Evolutionary conservation across 2,329 filamentous ascomycete genomes (phyloP).

Genomic region (Diplocarpon rosae): DNA sequence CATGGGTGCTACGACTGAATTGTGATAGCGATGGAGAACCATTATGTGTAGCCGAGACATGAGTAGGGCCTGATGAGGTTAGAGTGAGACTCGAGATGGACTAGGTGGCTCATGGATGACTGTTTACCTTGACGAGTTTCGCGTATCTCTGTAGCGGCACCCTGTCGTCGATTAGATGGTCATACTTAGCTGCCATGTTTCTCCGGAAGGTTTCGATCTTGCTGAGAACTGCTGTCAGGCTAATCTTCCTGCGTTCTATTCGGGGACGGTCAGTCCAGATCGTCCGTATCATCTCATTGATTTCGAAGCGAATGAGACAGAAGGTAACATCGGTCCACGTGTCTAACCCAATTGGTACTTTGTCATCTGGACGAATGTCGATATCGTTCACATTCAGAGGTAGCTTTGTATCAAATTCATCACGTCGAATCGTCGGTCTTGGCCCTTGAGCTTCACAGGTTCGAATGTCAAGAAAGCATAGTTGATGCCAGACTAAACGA

Average conservation of each 20-base stretch:
- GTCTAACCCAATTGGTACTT: constrained; percentile 31
- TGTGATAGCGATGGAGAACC: constrained; percentile 57
- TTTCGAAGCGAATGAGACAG: constrained; percentile 58
- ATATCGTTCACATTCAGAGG: constrained; percentile 61
- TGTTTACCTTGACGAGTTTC: constrained; percentile 43
- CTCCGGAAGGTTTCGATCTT: constrained; percentile 60
- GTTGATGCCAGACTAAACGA: constrained; percentile 64
- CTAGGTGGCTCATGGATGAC: too few relatives aligned
- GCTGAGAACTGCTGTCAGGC: constrained; percentile 50
- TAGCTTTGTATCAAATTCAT: constrained; percentile 64
- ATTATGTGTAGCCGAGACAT: constrained; percentile 53
- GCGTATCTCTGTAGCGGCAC: constrained; percentile 53
- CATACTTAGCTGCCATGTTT: constrained; percentile 54
- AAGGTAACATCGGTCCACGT: constrained; percentile 60
- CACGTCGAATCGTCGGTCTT: constrained; percentile 56
- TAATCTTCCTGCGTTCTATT: constrained; percentile 49
- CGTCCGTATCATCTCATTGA: constrained; percentile 60
- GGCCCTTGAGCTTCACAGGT: constrained; percentile 68
- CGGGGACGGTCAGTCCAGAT: constrained; percentile 60
- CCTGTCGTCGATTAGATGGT: constrained; percentile 46
- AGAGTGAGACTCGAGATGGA: neutral
- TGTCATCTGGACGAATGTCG: constrained; percentile 40
- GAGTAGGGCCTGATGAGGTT: constrained; percentile 36
- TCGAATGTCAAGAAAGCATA: constrained; percentile 65
- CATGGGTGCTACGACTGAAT: constrained; percentile 31